Conservation (phyloP, 176 grass and related monocot genomes). For the Aegilops umbellulata region DNA sequence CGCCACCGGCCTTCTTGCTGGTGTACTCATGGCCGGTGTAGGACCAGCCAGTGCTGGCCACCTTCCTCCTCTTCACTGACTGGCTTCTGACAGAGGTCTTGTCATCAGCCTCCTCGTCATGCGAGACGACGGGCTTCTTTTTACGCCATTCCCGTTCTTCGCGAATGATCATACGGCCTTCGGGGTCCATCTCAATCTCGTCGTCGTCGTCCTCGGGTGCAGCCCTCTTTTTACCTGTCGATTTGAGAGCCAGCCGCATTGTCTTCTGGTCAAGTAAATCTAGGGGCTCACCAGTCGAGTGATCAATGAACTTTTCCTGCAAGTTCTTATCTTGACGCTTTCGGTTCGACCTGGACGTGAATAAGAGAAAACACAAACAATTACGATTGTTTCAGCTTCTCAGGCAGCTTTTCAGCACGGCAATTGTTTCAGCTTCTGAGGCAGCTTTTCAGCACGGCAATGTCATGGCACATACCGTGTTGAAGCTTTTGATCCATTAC, state of each 20-base stretch:
- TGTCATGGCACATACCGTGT: constrained; percentile 51
- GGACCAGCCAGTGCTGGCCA: constrained; percentile 64
- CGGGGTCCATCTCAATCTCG: constrained; percentile 65
- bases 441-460: background rate
- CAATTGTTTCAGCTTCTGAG: background rate
- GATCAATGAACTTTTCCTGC: constrained; percentile 63
- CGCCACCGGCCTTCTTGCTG: constrained; percentile 75
- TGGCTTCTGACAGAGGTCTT: constrained; percentile 45
- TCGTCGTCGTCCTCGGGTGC: constrained; percentile 33
- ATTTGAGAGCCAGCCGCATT: constrained; percentile 65
- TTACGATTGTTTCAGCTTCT: background rate
- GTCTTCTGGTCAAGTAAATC: constrained; percentile 81
- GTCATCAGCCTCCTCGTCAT: constrained; percentile 39
- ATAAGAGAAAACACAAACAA: constrained; percentile 12
- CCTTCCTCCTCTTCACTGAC: constrained; percentile 64
- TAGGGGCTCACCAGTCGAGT: constrained; percentile 67
- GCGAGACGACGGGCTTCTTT: constrained; percentile 37
- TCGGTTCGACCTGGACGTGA: constrained; percentile 49
- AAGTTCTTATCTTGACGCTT: constrained; percentile 59
- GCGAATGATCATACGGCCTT: constrained; percentile 79
- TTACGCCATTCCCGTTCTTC: constrained; percentile 51
- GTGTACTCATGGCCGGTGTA: constrained; percentile 86
- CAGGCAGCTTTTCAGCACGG: background rate
- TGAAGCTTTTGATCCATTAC: constrained; percentile 57
- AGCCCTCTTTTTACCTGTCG: constrained; percentile 55